phyloP scores from a whole-genome alignment of 2,329 filamentous ascomycete genomes.

The Camillea tinctor region DNA sequence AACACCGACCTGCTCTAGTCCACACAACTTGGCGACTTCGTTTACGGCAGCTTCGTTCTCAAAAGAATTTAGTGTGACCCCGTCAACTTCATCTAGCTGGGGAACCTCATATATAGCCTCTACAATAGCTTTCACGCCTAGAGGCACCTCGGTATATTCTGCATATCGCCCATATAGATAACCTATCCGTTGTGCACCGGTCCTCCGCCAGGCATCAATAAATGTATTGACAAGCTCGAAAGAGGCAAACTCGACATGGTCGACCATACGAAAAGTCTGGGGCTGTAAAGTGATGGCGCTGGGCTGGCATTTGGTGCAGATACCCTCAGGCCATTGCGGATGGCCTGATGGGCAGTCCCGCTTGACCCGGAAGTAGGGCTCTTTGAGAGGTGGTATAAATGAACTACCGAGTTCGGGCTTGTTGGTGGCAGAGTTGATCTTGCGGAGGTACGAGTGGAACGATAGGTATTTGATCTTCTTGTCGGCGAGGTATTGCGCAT shows the following conservation, averaged over 20 bases:
- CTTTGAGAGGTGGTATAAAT: conserved; percentile 91
- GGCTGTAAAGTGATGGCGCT: conserved; percentile 94
- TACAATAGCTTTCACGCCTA: conserved; percentile 92
- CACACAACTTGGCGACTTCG: conserved; percentile 76
- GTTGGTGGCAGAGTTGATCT: conserved; percentile 94
- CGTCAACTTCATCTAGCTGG: conserved; percentile 84
- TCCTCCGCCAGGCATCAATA: conserved; percentile 87
- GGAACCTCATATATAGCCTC: conserved; percentile 97
- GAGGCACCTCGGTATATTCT: conserved; percentile 87
- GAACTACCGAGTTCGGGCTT: conserved; percentile 91
- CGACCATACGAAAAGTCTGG: conserved; percentile 93
- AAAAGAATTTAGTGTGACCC: conserved; percentile 82
- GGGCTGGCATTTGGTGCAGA: conserved; percentile 97
- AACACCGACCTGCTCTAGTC: conserved; percentile 83
- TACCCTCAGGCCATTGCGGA: conserved; percentile 89
- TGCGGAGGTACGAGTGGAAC: conserved; percentile 90
- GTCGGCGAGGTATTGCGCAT: conserved; percentile 81
- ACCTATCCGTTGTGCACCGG: conserved; percentile 79
- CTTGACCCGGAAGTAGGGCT: conserved; percentile 89
- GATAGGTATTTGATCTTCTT: conserved; percentile 99
- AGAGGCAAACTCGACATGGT: conserved; percentile 94
- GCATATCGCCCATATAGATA: conserved; percentile 89
- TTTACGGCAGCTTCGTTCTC: conserved; percentile 80
- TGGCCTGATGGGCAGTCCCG: conserved; percentile 90
- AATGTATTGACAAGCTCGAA: conserved; percentile 84